A percentile compares a stretch with the other conserved stretches of the same genome.
Evolutionary conservation across 2,329 filamentous ascomycete genomes (phyloP).

Genomic region (Metarhizium rileyi): DNA sequence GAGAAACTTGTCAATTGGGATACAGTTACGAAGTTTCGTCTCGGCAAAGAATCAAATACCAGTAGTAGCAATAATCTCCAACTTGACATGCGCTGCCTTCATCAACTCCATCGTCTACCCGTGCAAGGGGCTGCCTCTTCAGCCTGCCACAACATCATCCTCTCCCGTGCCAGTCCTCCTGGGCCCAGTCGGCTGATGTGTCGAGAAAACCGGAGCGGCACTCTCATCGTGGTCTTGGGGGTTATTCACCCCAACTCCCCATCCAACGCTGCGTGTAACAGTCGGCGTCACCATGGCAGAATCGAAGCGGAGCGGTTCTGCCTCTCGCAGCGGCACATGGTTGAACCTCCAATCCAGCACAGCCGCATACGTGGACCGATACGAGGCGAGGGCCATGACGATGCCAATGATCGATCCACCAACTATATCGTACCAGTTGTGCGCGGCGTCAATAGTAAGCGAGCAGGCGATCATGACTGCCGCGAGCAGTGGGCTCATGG

Average conservation of each 20-base stretch:
- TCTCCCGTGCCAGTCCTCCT: too few relatives aligned
- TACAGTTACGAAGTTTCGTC: too few relatives aligned
- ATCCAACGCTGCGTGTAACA: conserved; percentile 15
- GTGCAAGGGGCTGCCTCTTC: too few relatives aligned
- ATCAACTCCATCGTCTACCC: too few relatives aligned
- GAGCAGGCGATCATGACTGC: conserved; percentile 50
- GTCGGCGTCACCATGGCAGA: conserved; percentile 13
- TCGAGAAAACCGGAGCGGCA: background rate
- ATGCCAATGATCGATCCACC: conserved; percentile 55
- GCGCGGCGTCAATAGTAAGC: conserved; percentile 54
- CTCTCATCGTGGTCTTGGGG: background rate
- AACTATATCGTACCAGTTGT: conserved; percentile 62
- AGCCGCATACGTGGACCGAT: conserved; percentile 56
- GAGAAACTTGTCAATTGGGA: too few relatives aligned
- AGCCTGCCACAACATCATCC: too few relatives aligned
- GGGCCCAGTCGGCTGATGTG: background rate
- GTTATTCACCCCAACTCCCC: conserved; percentile 13
- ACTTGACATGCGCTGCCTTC: too few relatives aligned
- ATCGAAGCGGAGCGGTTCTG: conserved; percentile 8
- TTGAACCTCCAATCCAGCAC: conserved; percentile 61
- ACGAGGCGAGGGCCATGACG: conserved; percentile 50
- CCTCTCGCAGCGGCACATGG: conserved; percentile 51
- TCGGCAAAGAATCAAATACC: too few relatives aligned
- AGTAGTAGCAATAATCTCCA: too few relatives aligned
- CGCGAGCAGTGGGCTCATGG: conserved; percentile 49